Percentiles rank a stretch among this genome's conserved stretches.
phyloP scores from a whole-genome alignment of 768 basidiomycete species.

The Lentinula guzmanii region DNA sequence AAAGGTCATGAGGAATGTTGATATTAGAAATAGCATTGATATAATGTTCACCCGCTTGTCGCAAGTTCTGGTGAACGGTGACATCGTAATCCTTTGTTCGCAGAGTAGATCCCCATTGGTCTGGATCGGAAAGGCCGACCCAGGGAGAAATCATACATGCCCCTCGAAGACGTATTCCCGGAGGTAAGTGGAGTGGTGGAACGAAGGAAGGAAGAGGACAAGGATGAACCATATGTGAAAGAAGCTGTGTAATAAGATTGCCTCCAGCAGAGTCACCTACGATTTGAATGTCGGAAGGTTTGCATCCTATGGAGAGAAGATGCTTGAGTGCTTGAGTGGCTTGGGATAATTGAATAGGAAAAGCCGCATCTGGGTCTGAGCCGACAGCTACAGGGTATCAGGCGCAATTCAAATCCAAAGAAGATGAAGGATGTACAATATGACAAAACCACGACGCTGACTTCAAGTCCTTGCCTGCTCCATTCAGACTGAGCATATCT shows the following conservation, averaged over 20 bases:
- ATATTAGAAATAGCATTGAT: not conserved
- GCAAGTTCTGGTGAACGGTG: constrained; percentile 16
- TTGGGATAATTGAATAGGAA: constrained; percentile 16
- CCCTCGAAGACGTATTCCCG: constrained; percentile 21
- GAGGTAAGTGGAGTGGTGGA: constrained; percentile 12
- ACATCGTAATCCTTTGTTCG: constrained; percentile 19
- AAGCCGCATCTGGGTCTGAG: constrained; percentile 5
- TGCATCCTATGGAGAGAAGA: constrained; percentile 10
- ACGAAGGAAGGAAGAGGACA: constrained; percentile 2
- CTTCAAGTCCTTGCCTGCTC: not conserved
- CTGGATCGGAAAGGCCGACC: constrained; percentile 16
- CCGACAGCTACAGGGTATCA: constrained; percentile 9
- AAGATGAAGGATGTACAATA: constrained; percentile 4
- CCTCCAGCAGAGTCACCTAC: constrained; percentile 17
- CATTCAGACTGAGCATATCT: constrained; percentile 5
- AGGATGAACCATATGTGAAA: constrained; percentile 18
- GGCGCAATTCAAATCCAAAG: not conserved
- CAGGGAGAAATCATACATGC: constrained; percentile 29
- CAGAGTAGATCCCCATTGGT: constrained; percentile 3
- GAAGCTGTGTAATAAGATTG: constrained; percentile 12
- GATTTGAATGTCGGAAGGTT: constrained; percentile 12
- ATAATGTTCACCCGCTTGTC: constrained; percentile 11
- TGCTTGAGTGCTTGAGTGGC: constrained; percentile 10
- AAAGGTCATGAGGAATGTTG: not conserved
- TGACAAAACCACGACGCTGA: constrained; percentile 5